A percentile compares a stretch with the other conserved stretches of the same genome.
Evolutionary conservation across 345 rosid species (phyloP).

Genomic region (Camelina neglecta): DNA sequence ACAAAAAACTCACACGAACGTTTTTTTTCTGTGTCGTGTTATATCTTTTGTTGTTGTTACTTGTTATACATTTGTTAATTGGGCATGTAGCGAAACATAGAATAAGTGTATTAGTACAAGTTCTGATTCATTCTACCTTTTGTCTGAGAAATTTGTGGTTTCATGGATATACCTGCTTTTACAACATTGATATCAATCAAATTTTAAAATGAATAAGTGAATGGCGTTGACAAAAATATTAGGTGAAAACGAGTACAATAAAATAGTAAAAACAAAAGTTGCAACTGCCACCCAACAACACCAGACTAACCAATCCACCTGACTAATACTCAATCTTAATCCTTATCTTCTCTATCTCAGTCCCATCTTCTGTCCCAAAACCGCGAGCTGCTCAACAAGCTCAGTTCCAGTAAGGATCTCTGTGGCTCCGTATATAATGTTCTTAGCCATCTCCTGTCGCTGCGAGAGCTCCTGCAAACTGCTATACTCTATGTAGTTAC

Average conservation of each 20-base stretch:
- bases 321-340: conserved; percentile 1
- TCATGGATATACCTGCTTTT: neutral
- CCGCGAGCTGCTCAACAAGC: conserved; percentile 73
- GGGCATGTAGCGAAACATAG: conserved; percentile 30
- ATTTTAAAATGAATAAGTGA: neutral
- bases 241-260: neutral
- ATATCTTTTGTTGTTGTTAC: conserved; percentile 39
- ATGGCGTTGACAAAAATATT: neutral
- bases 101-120: conserved; percentile 20
- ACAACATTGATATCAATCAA: neutral
- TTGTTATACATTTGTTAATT: conserved; percentile 37
- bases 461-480: conserved; percentile 77
- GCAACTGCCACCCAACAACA: neutral
- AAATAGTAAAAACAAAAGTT: neutral
- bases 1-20: conserved; percentile 38
- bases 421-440: conserved; percentile 77
- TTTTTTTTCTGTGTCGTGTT: conserved; percentile 36
- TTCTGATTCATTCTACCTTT: conserved; percentile 1
- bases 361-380: conserved; percentile 88
- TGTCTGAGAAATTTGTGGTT: neutral
- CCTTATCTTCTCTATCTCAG: conserved; percentile 39
- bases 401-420: conserved; percentile 78
- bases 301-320: neutral
- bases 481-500: conserved; percentile 78
- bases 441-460: conserved; percentile 67